These are phyloP conservation scores for Gossypium stocksii DNA, from an alignment of 345 rosid species.

Conservation along the genomic window DNA sequence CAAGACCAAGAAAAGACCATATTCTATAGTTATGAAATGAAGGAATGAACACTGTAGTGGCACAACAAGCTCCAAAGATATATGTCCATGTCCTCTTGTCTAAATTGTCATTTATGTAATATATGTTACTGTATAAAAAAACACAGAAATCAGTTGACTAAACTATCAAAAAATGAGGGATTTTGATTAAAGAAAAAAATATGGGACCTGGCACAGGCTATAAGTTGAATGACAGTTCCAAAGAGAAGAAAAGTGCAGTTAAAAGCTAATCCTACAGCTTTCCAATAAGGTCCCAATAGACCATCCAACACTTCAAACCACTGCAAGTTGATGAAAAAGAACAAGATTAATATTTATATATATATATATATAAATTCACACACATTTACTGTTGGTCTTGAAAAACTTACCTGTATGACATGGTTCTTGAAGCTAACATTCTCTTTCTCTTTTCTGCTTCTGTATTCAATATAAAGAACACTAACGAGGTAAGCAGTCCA, in stretches of 20 bases:
- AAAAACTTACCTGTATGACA: conserved; percentile 67
- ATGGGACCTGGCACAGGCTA: conserved; percentile 77
- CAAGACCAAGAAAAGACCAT: conserved; percentile 83
- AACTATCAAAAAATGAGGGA: not conserved
- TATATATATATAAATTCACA: too few relatives aligned
- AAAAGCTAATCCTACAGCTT: conserved; percentile 71
- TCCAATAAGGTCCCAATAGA: conserved; percentile 73
- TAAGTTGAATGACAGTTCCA: conserved; percentile 81
- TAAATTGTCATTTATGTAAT: conserved; percentile 65
- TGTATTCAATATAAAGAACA: conserved; percentile 69
- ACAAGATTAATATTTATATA: not conserved
- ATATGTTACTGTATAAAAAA: conserved; percentile 52
- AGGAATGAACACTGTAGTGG: conserved; percentile 70
- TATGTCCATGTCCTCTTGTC: conserved; percentile 94
- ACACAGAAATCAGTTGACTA: conserved; percentile 8
- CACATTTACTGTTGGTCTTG: not conserved
- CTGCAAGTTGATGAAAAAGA: conserved; percentile 25
- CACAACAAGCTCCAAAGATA: conserved; percentile 88
- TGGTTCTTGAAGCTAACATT: conserved; percentile 84
- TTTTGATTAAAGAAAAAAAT: not conserved
- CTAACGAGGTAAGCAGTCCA: conserved; percentile 94
- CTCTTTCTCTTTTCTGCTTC: conserved; percentile 71
- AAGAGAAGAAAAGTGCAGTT: conserved; percentile 81
- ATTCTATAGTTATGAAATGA: conserved; percentile 80
- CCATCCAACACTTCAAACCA: conserved; percentile 92